Percentiles rank a stretch among this genome's conserved stretches.
Conservation (phyloP, 192 early-diverging fungal species). For the Radiomyces spectabilis region DNA sequence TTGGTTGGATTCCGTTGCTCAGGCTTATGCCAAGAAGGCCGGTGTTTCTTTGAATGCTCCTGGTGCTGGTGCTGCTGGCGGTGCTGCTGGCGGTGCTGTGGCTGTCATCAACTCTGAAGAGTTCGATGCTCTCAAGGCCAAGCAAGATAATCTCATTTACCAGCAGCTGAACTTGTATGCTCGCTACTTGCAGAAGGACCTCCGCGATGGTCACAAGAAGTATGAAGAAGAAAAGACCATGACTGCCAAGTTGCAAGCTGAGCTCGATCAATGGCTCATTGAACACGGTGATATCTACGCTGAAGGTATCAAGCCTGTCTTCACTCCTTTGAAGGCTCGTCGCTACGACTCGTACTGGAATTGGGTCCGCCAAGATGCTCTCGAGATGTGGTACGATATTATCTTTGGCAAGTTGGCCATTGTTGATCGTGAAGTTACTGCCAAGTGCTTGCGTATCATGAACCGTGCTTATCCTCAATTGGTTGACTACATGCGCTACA, state of each 20-base stretch:
- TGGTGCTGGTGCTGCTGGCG: slow-evolving; percentile 42
- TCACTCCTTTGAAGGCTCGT: slow-evolving; percentile 80
- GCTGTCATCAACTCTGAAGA: slow-evolving; percentile 83
- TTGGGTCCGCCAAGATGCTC: slow-evolving; percentile 88
- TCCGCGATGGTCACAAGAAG: slow-evolving; percentile 57
- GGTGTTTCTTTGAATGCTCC: slow-evolving; percentile 56
- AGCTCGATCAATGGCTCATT: slow-evolving; percentile 82
- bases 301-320: slow-evolving; percentile 81
- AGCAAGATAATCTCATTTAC: slow-evolving; percentile 60
- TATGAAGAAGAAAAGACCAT: slow-evolving; percentile 62
- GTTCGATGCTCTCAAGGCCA: slow-evolving; percentile 70
- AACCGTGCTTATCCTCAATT: slow-evolving; percentile 78
- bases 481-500: slow-evolving; percentile 83
- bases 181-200: slow-evolving; percentile 74
- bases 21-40: slow-evolving; percentile 60
- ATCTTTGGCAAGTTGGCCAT: slow-evolving; percentile 81
- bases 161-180: slow-evolving; percentile 75
- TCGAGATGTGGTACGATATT: slow-evolving; percentile 85
- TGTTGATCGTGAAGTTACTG: slow-evolving; percentile 90
- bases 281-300: slow-evolving; percentile 92
- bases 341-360: slow-evolving; percentile 96
- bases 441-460: slow-evolving; percentile 86
- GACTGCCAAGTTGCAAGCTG: slow-evolving; percentile 61
- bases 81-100: slow-evolving; percentile 43
- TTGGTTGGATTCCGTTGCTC: slow-evolving; percentile 72